A percentile compares a stretch with the other conserved stretches of the same genome.
Conservation (phyloP, 352 stramenopile genomes). For the Phytophthora melonis region DNA sequence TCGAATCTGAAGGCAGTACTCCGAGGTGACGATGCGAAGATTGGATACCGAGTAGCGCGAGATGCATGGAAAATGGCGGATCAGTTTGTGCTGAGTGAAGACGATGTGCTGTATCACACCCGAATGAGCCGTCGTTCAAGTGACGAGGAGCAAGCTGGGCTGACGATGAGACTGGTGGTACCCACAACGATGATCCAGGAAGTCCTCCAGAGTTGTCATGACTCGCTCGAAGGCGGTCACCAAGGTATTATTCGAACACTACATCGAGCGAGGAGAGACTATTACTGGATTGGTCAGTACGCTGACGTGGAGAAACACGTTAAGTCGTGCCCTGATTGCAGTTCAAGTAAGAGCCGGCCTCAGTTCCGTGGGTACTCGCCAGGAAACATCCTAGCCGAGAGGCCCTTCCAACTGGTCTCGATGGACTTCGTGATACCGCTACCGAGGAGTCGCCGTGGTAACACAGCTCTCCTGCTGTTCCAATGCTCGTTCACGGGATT, state of each 20-base stretch:
- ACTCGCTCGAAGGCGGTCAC: slow-evolving; percentile 15
- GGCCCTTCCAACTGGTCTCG: slow-evolving; percentile 12
- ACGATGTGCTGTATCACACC: slow-evolving; percentile 13
- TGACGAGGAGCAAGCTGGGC: neutral
- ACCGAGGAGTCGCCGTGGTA: slow-evolving; percentile 5
- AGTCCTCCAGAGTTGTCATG: slow-evolving; percentile 16
- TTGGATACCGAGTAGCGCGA: slow-evolving; percentile 2
- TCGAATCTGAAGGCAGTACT: too few species aligned
- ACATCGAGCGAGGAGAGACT: neutral
- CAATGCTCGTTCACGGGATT: slow-evolving; percentile 1
- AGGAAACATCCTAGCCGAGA: slow-evolving; percentile 13
- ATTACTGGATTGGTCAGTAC: slow-evolving; percentile 11
- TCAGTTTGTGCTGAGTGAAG: slow-evolving; percentile 4
- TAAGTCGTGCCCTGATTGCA: slow-evolving; percentile 13
- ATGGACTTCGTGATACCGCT: slow-evolving; percentile 2
- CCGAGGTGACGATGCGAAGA: neutral
- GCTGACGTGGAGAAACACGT: slow-evolving; percentile 5
- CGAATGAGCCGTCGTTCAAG: neutral
- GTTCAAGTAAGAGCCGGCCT: slow-evolving; percentile 15
- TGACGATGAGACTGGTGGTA: slow-evolving; percentile 14
- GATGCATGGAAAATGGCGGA: slow-evolving; percentile 17
- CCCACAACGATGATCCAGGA: slow-evolving; percentile 17
- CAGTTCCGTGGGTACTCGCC: slow-evolving; percentile 13
- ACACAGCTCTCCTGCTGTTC: neutral
- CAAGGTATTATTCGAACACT: slow-evolving; percentile 5